Evolutionary conservation across 1,139 yeast species (phyloP).

Genomic region (Kurtzmaniella quercitrusa): DNA sequence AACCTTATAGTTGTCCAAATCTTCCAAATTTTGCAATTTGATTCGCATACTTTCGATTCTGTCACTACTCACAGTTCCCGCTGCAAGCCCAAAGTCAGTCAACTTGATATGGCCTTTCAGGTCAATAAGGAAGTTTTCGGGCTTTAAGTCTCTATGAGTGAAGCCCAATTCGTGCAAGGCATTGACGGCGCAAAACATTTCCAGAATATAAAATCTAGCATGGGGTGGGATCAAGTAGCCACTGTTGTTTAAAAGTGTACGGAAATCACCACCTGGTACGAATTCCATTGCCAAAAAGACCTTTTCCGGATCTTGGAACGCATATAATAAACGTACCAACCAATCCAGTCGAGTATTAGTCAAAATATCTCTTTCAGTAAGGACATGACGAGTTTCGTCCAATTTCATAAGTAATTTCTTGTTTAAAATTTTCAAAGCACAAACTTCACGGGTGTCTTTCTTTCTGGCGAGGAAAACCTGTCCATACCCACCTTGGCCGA

Average conservation of each 20-base stretch:
- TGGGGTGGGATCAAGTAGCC: slow-evolving; percentile 92
- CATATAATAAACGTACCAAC: slow-evolving; percentile 89
- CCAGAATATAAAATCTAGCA: slow-evolving; percentile 90
- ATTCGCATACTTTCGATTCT: slow-evolving; percentile 91
- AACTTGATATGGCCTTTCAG: slow-evolving; percentile 92
- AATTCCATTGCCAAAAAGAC: slow-evolving; percentile 97
- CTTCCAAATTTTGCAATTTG: slow-evolving; percentile 76
- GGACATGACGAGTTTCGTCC: slow-evolving; percentile 92
- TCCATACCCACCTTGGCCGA: slow-evolving; percentile 99
- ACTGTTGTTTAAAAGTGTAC: slow-evolving; percentile 89
- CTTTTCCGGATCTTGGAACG: slow-evolving; percentile 89
- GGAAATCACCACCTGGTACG: slow-evolving; percentile 98
- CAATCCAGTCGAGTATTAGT: slow-evolving; percentile 95
- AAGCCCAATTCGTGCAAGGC: slow-evolving; percentile 93
- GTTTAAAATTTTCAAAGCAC: slow-evolving; percentile 90
- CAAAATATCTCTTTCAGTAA: slow-evolving; percentile 93
- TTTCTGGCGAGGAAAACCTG: slow-evolving; percentile 94
- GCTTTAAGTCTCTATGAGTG: slow-evolving; percentile 95
- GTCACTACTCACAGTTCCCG: slow-evolving; percentile 91
- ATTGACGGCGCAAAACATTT: slow-evolving; percentile 93
- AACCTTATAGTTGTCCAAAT: slow-evolving; percentile 62
- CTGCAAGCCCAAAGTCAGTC: slow-evolving; percentile 96
- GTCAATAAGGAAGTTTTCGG: slow-evolving; percentile 94
- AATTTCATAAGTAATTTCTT: slow-evolving; percentile 81
- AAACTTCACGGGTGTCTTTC: slow-evolving; percentile 90